A percentile compares a stretch with the other conserved stretches of the same genome.
Evolutionary conservation across 2,329 filamentous ascomycete species (phyloP).

Genomic region (Sodiomyces alkalinus): DNA sequence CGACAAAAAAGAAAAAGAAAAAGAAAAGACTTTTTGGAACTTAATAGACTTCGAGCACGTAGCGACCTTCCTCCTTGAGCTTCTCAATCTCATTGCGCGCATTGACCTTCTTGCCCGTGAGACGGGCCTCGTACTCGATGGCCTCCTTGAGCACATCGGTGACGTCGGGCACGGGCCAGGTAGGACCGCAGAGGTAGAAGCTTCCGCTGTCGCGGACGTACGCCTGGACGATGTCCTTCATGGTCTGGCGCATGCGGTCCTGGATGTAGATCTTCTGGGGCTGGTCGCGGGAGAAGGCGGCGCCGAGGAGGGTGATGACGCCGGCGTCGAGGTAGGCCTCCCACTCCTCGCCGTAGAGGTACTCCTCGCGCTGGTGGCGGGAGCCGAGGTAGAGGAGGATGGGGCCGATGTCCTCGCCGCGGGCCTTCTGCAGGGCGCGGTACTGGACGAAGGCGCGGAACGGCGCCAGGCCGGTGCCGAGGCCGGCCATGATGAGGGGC

Average conservation of each 20-base stretch:
- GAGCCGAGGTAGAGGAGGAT: constrained; percentile 95
- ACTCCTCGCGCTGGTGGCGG: constrained; percentile 94
- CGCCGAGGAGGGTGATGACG: constrained; percentile 83
- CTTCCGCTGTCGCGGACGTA: constrained; percentile 79
- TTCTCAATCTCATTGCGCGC: constrained; percentile 85
- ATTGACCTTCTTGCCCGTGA: constrained; percentile 65
- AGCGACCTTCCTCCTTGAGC: constrained; percentile 86
- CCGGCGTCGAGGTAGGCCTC: constrained; percentile 93
- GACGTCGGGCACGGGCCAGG: constrained; percentile 96
- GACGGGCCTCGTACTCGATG: constrained; percentile 59
- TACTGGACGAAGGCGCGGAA: constrained; percentile 99
- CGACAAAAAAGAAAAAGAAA: too few species aligned
- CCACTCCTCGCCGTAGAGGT: constrained; percentile 98
- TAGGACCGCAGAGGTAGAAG: constrained; percentile 96
- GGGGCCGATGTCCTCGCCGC: constrained; percentile 84
- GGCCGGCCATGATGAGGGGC: constrained; percentile 95
- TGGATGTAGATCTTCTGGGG: constrained; percentile 99
- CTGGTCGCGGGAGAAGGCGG: constrained; percentile 93
- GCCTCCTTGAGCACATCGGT: constrained; percentile 90
- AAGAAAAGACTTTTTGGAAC: not conserved
- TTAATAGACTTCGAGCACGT: constrained; percentile 95
- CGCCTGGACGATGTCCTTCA: constrained; percentile 67
- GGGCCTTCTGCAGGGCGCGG: constrained; percentile 93
- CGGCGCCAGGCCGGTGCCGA: constrained; percentile 95
- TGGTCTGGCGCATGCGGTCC: constrained; percentile 85